A percentile compares a stretch with the other conserved stretches of the same genome.
These are phyloP conservation scores for Handroanthus guayacan DNA, from an alignment of 257 asterid species.

Conservation along the genomic window DNA sequence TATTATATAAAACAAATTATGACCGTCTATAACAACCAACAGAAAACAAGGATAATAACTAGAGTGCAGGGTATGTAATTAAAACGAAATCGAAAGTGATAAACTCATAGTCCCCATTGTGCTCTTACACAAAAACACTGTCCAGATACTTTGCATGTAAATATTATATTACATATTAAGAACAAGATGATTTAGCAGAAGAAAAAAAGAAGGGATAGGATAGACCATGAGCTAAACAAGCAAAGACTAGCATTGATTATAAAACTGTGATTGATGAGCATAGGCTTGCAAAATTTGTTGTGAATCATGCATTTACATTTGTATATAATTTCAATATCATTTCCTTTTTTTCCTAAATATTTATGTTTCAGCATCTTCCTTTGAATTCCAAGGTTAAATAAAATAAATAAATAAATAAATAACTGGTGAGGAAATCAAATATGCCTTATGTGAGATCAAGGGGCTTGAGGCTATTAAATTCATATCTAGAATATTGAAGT, in stretches of 20 bases:
- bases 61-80: constrained; percentile 14
- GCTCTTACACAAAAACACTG: constrained; percentile 3
- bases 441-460: not conserved
- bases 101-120: not conserved
- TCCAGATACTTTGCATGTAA: not conserved
- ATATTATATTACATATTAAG: not conserved
- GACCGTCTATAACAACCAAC: not conserved
- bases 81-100: constrained; percentile 13
- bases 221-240: constrained; percentile 24
- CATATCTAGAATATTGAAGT: not conserved
- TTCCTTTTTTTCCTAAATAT: not conserved
- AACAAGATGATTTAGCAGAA: constrained; percentile 1
- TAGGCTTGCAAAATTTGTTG: not conserved
- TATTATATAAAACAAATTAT: constrained; percentile 24
- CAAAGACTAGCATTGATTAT: not conserved
- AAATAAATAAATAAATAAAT: not conserved
- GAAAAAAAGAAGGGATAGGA: not conserved
- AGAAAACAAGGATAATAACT: constrained; percentile 19
- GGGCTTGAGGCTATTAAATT: not conserved
- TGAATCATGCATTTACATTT: not conserved
- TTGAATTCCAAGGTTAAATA: not conserved
- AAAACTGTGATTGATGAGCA: not conserved
- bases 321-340: not conserved
- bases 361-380: not conserved
- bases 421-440: not conserved